Base-by-base conservation (phyloP, 257 asterid genomes). In the Nicotiana attenuata region DNA sequence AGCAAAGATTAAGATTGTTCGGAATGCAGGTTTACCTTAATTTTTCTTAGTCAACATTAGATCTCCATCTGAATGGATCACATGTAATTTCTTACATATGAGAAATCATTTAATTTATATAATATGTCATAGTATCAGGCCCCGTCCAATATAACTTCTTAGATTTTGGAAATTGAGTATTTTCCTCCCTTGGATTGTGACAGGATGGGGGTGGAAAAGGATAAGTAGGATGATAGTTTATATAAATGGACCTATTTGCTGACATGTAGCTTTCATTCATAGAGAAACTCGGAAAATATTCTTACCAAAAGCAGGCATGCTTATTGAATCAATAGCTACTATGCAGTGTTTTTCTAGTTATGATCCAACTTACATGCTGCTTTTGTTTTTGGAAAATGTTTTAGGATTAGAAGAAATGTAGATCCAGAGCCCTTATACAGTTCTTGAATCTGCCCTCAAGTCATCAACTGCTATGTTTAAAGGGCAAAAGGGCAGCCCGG, bases 341-440 rank as follows among this genome's bases (percentile, higher is more conserved):
- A 15, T 24, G 31, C 69, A 57, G 56, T 29, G 68, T 63, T 55
- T 47, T 80, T 3, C 77, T 80, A 45, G 24, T 41, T 45, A 10
- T 65, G 66, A 75, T 50, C 41, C 24, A 50, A 50, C 79, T 75
- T 50, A 73, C 79, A 50, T 50, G 28, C 6, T 80, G 4, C 78
- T 52, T 80, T 80, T 65, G 55, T 50, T 50, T 80, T 14, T 65
- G 4, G 29, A 1, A 16, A 50, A 2, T 80, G 83, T 68, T 82
- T 83, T 91, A 93, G 97, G 95, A 89, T 89, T 59, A 86, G 85
- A 84, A 88, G 95, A 86, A 89, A 86, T 68, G 91, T 88, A 60
- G 89, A 87, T 41, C 93, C 91, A 5, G 93, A 89, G 84, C 93
- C 97, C 20, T 82, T 92, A 31, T 92, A 90, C 76, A 76, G 81